Evolutionary conservation across 805 yeast species (phyloP).

Genomic region (Candida sithepensis): DNA sequence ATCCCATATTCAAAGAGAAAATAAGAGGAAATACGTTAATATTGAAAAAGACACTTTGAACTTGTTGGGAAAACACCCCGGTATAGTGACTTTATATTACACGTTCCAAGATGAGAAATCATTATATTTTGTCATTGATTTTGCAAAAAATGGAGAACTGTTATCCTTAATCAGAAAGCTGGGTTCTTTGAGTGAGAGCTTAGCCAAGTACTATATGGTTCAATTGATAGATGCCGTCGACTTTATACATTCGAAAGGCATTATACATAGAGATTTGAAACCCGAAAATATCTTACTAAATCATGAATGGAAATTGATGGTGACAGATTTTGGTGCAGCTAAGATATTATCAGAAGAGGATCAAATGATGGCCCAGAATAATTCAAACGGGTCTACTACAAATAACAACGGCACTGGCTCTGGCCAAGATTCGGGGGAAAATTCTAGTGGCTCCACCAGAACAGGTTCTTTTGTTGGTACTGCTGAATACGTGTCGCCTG

Average conservation of each 20-base stretch:
- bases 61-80: slow-evolving; percentile 88
- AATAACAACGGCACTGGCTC: slow-evolving; percentile 14
- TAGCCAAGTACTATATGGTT: slow-evolving; percentile 75
- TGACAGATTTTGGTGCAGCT: slow-evolving; percentile 99
- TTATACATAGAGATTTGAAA: slow-evolving; percentile 89
- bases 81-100: slow-evolving; percentile 85
- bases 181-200: slow-evolving; percentile 73
- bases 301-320: slow-evolving; percentile 80
- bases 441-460: slow-evolving; percentile 31
- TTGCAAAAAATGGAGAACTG: slow-evolving; percentile 94
- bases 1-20: slow-evolving; percentile 89
- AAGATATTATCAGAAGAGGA: slow-evolving; percentile 55
- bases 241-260: slow-evolving; percentile 85
- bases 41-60: slow-evolving; percentile 90
- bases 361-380: slow-evolving; percentile 17
- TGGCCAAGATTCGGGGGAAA: slow-evolving; percentile 13
- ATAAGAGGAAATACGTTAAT: slow-evolving; percentile 91
- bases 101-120: slow-evolving; percentile 92
- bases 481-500: slow-evolving; percentile 96
- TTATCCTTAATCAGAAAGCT: slow-evolving; percentile 70
- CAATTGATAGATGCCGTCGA: slow-evolving; percentile 89
- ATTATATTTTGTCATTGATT: slow-evolving; percentile 87
- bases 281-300: slow-evolving; percentile 91
- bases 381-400: not conserved
- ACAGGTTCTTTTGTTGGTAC: slow-evolving; percentile 93